Evolutionary conservation across 2,329 filamentous ascomycete species (phyloP), one percentile per base, ranked within the genome.

Genomic region (Pestalotiopsis sp.): DNA sequence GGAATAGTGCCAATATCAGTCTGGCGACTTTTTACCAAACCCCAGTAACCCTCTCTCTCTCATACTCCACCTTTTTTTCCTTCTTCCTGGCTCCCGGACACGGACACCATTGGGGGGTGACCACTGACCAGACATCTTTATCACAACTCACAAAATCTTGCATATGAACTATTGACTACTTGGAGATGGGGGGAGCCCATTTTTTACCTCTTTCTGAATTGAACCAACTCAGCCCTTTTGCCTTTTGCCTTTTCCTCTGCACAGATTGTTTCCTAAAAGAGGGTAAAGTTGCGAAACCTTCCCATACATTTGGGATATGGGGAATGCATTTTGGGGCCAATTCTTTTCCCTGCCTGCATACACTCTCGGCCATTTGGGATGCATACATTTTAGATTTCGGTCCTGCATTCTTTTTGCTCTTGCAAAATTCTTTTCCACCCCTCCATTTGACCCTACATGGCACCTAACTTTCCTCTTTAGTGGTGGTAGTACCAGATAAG

Each of bases 121-220:
- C 20, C 45, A 52, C 13, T 17, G 14, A 52, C 14, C 14, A 17
- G 45, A 52, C 57, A 59, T 59, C 27, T 59, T 9, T 59, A 36
- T 59, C 57, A 59, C 27, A 59, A 59, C 57, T 59, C 57, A 59
- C 57, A 59, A 59, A 59, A 59, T 59, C 57, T 59, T 59, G 57
- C 57, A 59, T 59, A 52, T 20, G 45, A 9, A 52, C 45, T 45
- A 14, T 17, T 52, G 17, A 9, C 45, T 9, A 52, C 9, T n/a
- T n/a, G 20, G 45, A 3, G 20, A 17, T 52, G 45, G 45, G 45
- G 45, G 31, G 31, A 36, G 7, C 31, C 31, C 31, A 36, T 36
- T 36, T 9, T 36, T 36, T 36, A 36, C 31, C 31, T 2, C 9
- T 36, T 36, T 36, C 31, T 36, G 31, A 36, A 36, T 11, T n/a